Conservation (phyloP, 306 rosid species). For the Cicer judaicum region DNA sequence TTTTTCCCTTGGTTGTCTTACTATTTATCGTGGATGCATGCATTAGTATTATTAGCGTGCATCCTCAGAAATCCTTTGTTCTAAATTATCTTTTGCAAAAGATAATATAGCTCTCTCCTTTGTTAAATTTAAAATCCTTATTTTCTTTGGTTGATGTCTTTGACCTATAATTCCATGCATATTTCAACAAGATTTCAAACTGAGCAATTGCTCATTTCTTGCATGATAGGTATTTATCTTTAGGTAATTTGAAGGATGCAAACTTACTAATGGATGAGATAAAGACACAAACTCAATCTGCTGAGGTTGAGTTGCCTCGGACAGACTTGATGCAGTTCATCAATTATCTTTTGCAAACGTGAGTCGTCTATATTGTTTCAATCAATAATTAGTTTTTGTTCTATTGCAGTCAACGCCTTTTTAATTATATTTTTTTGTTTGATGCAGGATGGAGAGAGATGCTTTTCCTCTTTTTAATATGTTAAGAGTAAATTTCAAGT, state of each 20-base stretch:
- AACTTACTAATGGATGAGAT: constrained; percentile 80
- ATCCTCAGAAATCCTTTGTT: not conserved
- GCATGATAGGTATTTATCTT: constrained; percentile 72
- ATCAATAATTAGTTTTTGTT: constrained; percentile 23
- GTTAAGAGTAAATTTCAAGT: constrained; percentile 70
- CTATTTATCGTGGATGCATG: not conserved
- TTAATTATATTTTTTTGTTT: not conserved
- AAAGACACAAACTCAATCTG: constrained; percentile 61
- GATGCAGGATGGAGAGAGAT: constrained; percentile 89
- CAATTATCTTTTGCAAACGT: constrained; percentile 82
- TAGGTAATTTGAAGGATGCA: constrained; percentile 89
- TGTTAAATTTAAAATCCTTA: constrained; percentile 12
- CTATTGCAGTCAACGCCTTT: not conserved
- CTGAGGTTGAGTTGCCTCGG: constrained; percentile 59
- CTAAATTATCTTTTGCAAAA: too few species aligned
- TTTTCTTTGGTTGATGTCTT: constrained; percentile 31
- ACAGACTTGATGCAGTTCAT: constrained; percentile 82
- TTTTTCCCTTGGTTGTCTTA: not conserved
- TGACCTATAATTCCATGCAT: constrained; percentile 28
- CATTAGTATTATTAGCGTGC: not conserved
- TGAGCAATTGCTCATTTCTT: constrained; percentile 25
- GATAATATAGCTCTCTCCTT: too few species aligned
- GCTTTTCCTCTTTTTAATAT: constrained; percentile 88
- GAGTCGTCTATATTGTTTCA: constrained; percentile 47
- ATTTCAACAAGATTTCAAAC: constrained; percentile 29